A percentile compares a stretch with the other conserved stretches of the same genome.
Evolutionary conservation across 2,329 filamentous ascomycete genomes (phyloP).

Genomic region (Metarhizium brunneum): DNA sequence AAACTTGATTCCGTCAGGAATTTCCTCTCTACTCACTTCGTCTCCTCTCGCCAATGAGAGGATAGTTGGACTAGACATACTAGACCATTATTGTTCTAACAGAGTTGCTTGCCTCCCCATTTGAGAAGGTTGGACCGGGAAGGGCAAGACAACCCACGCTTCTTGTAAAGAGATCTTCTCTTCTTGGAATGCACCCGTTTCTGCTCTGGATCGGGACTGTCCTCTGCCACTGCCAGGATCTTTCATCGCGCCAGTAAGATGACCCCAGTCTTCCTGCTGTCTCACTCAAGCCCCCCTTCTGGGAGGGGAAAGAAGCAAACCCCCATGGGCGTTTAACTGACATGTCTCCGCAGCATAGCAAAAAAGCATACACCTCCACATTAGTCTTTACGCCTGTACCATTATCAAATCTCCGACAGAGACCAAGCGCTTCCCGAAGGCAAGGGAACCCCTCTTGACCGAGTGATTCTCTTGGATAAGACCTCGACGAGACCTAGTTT

Average conservation of each 20-base stretch:
- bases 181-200: conserved; percentile 30
- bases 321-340: conserved; percentile 19
- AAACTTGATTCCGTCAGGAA: conserved; percentile 10
- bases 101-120: conserved; percentile 14
- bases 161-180: conserved; percentile 14
- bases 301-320: conserved; percentile 22
- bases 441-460: conserved; percentile 20
- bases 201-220: conserved; percentile 25
- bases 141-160: conserved; percentile 14
- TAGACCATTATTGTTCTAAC: conserved; percentile 11
- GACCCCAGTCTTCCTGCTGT: conserved; percentile 21
- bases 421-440: conserved; percentile 17
- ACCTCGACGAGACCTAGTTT: conserved; percentile 29
- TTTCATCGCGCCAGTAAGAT: conserved; percentile 24
- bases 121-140: conserved; percentile 11
- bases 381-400: conserved; percentile 20
- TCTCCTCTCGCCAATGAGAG: conserved; percentile 11
- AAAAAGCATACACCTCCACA: conserved; percentile 18
- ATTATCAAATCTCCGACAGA: conserved; percentile 30
- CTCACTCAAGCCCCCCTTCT: conserved; percentile 24
- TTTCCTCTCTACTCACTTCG: conserved; percentile 11
- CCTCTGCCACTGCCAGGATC: conserved; percentile 23
- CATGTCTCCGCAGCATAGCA: conserved; percentile 20
- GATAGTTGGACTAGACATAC: conserved; percentile 12
- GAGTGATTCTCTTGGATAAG: conserved; percentile 23